phyloP scores from a whole-genome alignment of 2,329 filamentous ascomycete species.

The Dothideomycetidae sp. region DNA sequence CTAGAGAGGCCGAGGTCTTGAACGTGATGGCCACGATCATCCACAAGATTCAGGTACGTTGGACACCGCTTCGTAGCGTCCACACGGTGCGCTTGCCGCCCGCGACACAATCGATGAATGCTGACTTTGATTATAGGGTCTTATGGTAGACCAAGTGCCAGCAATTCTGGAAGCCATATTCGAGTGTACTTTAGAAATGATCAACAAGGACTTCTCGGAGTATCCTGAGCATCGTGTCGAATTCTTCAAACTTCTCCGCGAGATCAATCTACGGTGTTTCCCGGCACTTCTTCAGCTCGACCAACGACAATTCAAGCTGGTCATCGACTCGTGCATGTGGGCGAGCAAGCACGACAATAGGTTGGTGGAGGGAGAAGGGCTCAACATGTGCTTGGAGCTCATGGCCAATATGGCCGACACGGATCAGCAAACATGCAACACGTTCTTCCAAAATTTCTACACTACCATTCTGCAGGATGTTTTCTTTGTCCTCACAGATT shows the following conservation, averaged over 20 bases:
- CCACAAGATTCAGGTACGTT: slow-evolving; percentile 83
- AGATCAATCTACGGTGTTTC: slow-evolving; percentile 97
- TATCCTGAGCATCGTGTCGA: slow-evolving; percentile 98
- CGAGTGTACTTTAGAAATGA: slow-evolving; percentile 97
- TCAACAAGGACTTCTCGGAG: slow-evolving; percentile 99
- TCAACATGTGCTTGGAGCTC: slow-evolving; percentile 96
- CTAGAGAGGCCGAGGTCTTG: slow-evolving; percentile 88
- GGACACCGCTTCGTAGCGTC: slow-evolving; percentile 38
- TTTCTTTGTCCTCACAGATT: slow-evolving; percentile 94
- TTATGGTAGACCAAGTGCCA: slow-evolving; percentile 98
- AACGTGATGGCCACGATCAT: slow-evolving; percentile 98
- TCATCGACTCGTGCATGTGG: slow-evolving; percentile 99
- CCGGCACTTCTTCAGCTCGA: slow-evolving; percentile 86
- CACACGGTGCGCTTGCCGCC: slow-evolving; percentile 25
- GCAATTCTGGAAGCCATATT: slow-evolving; percentile 98
- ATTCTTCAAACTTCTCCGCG: slow-evolving; percentile 92
- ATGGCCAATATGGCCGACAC: slow-evolving; percentile 96
- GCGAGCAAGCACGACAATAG: slow-evolving; percentile 99
- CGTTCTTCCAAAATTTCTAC: slow-evolving; percentile 98
- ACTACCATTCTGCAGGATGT: slow-evolving; percentile 91
- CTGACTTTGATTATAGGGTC: slow-evolving; percentile 39
- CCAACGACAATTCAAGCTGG: slow-evolving; percentile 95
- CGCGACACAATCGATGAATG: slow-evolving; percentile 14
- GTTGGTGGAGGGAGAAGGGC: slow-evolving; percentile 86
- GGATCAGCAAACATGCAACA: slow-evolving; percentile 69